phyloP scores from a whole-genome alignment of 2,329 filamentous ascomycete species.

The Neopestalotiopsis sp. region DNA sequence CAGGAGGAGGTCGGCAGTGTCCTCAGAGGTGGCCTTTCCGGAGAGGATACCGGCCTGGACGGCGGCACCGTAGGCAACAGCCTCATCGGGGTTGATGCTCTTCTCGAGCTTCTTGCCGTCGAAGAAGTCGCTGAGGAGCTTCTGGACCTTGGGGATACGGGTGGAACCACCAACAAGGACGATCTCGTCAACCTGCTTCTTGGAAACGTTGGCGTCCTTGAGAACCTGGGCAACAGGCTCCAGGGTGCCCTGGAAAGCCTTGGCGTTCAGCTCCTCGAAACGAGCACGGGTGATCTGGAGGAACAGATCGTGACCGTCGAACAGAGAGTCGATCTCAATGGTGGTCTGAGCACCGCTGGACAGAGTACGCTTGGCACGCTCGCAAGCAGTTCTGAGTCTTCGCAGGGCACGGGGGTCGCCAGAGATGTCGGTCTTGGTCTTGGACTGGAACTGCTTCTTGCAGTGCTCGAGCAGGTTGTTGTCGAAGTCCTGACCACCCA shows the following conservation, averaged over 20 bases:
- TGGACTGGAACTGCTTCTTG: slow-evolving; percentile 64
- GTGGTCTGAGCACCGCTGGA: slow-evolving; percentile 97
- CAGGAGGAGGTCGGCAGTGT: slow-evolving; percentile 92
- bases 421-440: slow-evolving; percentile 74
- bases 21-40: slow-evolving; percentile 94
- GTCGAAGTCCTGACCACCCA: slow-evolving; percentile 96
- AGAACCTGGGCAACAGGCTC: slow-evolving; percentile 96
- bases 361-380: slow-evolving; percentile 98
- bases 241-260: slow-evolving; percentile 91
- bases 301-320: slow-evolving; percentile 97
- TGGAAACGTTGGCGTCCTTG: slow-evolving; percentile 88
- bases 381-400: slow-evolving; percentile 95
- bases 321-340: slow-evolving; percentile 98
- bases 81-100: slow-evolving; percentile 99
- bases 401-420: slow-evolving; percentile 90
- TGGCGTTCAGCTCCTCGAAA: slow-evolving; percentile 98
- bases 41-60: slow-evolving; percentile 99
- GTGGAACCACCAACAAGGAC: slow-evolving; percentile 98
- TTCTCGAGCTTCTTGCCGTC: slow-evolving; percentile 99
- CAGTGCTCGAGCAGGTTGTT: slow-evolving; percentile 95
- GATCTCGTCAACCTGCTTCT: slow-evolving; percentile 95
- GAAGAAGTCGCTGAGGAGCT: slow-evolving; percentile 98
- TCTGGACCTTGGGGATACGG: slow-evolving; percentile 98
- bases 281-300: slow-evolving; percentile 96
- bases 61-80: slow-evolving; percentile 97